Base-by-base conservation (phyloP, 352 stramenopile genomes). In the Hyaloperonospora brassicae region DNA sequence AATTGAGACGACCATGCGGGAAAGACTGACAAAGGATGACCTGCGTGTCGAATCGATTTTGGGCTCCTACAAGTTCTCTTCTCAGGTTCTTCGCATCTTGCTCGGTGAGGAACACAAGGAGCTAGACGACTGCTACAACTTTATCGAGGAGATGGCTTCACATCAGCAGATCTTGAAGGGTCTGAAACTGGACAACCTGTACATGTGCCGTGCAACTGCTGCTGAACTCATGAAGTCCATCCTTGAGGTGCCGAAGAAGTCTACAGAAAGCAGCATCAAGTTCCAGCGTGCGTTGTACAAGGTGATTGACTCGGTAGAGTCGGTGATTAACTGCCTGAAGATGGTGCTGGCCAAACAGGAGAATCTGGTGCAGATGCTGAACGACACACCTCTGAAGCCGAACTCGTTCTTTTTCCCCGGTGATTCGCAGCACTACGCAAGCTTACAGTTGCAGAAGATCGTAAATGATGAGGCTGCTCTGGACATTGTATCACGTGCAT, bases 331-430 rank as follows among this genome's bases (percentile, higher is more conserved):
- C 49, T 88, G 76, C 51, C 57, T 93, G 8, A 93, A 90, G 67
- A 89, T 89, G 65, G 74, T 93, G 1, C 34, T 93, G 34, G 67
- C 55, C 0, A 93, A 93, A 50, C 82, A 93, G 52, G 82, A 93
- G 47, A 86, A 89, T 43, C 60, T 93, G 22, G 68, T 93, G 10
- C 79, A 93, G 48, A 70, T 90, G 42, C 57, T 93, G 11, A 93
- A 89, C 59, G 82, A 93, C 35, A 89, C 82, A 6, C 82, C 82
- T 1, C 40, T 90, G 30, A 90, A 89, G 64, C 78, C 73, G 6
- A 87, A 87, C 57, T 93, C 82, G 23, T 93, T 93, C 66, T 93
- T 93, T 46, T 93, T 90, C 59, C 79, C 79, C n/a, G 82, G 76
- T 9, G 79, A 86, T 52, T 71, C 74, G 1, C 82, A 93, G 42